Base-by-base conservation (phyloP, 164 flowering plant species). In the Macadamia integrifolia region DNA sequence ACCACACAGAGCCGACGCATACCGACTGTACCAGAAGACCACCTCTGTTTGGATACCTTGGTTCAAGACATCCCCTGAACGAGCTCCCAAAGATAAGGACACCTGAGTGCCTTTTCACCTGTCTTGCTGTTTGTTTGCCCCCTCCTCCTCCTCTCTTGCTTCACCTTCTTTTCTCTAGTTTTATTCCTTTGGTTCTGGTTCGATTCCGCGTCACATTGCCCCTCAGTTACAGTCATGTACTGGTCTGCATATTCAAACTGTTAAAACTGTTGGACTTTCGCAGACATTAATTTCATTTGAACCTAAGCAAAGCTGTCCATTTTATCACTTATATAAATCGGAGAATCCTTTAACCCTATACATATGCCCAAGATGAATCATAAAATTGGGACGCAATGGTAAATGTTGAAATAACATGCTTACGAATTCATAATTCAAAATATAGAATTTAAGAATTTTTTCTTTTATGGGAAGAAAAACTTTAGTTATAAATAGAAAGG, bases 31-130 rank as follows among this genome's bases (percentile, higher is more conserved):
- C 70, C 93, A 88, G 84, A 82, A 84, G 83, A 86, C 88, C 60
- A 93, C 98, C 35, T 90, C 98, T 1, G 91, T 87, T n/a, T 90
- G 91, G 95, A 79, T 93, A 46, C 97, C 97, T 61, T 93, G 98
- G 97, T 88, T 88, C 81, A 91, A 80, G 73, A 83, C 82, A 65
- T 81, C 88, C 14, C 62, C 77, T 9, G 42, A 14, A 18, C 82
- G 61, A 58, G 61, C 44, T 43, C 12, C 7, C 9, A 84, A 82
- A 79, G 80, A 80, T 31, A 89, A 89, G 81, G 73, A 55, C 55
- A 61, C 70, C 74, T 86, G 79, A 85, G 40, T 5, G 5, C 40
- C 44, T 11, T 66, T 52, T 32, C 65, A 56, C 32, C 48, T 69
- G 55, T 53, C n/a, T 1, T 53, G 15, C 23, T 66, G 50, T 17